Evolutionary conservation across 192 early-diverging fungal genomes (phyloP).

Genomic region (Coemansia biformis): DNA sequence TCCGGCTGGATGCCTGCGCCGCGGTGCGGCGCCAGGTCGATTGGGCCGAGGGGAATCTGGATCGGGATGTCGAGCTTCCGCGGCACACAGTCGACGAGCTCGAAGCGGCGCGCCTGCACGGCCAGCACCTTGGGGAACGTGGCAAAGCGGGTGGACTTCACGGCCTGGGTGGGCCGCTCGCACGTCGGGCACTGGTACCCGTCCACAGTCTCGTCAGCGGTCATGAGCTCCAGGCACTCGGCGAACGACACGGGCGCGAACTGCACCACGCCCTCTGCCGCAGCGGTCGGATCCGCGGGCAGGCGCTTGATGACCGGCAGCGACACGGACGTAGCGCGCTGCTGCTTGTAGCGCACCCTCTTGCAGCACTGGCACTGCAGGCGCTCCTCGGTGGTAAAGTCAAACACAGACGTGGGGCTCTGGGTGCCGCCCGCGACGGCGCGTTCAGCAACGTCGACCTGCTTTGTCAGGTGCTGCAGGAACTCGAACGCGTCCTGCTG

Average conservation of each 20-base stretch:
- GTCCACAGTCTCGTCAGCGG: slow-evolving; percentile 53
- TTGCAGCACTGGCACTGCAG: slow-evolving; percentile 83
- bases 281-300: slow-evolving; percentile 1
- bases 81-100: slow-evolving; percentile 78
- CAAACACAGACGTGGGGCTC: slow-evolving; percentile 75
- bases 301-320: slow-evolving; percentile 68
- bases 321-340: slow-evolving; percentile 52
- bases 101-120: slow-evolving; percentile 67
- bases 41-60: slow-evolving; percentile 47
- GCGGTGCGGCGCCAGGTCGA: slow-evolving; percentile 67
- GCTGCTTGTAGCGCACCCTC: slow-evolving; percentile 68
- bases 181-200: slow-evolving; percentile 61
- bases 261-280: slow-evolving; percentile 11
- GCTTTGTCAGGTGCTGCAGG: slow-evolving; percentile 69
- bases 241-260: slow-evolving; percentile 52
- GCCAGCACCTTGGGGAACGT: slow-evolving; percentile 73
- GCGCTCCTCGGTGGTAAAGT: slow-evolving; percentile 75
- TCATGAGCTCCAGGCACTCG: slow-evolving; percentile 62
- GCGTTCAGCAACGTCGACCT: slow-evolving; percentile 75
- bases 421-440: slow-evolving; percentile 37
- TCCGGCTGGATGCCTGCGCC: slow-evolving; percentile 59
- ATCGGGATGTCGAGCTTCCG: slow-evolving; percentile 57
- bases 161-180: slow-evolving; percentile 53
- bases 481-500: slow-evolving; percentile 99
- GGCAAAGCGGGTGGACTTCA: slow-evolving; percentile 62